phyloP scores from a whole-genome alignment of 2,329 filamentous ascomycete species.

The Fusarium poae region DNA sequence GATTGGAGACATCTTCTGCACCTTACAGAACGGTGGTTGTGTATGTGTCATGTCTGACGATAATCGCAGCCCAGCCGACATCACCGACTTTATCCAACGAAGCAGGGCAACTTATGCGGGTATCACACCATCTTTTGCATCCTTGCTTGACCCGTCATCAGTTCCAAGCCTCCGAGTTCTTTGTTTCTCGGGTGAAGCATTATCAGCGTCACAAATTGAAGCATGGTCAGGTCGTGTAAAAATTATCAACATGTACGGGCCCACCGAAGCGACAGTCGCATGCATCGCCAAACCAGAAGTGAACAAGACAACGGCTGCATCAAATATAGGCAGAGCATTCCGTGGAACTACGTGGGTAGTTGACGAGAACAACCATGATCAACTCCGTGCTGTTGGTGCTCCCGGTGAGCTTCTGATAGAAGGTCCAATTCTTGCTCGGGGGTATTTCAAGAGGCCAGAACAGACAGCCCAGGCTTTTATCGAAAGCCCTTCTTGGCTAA shows the following conservation, averaged over 20 bases:
- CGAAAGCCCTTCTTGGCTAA: not conserved
- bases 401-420: conserved; percentile 1
- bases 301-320: not conserved
- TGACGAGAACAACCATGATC: not conserved
- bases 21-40: not conserved
- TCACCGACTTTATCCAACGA: not conserved
- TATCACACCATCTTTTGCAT: conserved; percentile 1
- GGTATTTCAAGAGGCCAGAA: not conserved
- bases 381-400: not conserved
- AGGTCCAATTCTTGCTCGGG: not conserved
- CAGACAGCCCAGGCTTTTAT: not conserved
- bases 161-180: conserved; percentile 1
- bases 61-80: not conserved
- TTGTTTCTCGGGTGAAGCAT: not conserved
- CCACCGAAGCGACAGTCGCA: not conserved
- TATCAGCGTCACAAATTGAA: not conserved
- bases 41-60: not conserved
- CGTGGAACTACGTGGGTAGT: not conserved
- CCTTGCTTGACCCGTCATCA: not conserved
- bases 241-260: conserved; percentile 2
- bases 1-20: conserved; percentile 1
- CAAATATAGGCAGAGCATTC: not conserved
- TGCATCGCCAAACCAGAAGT: not conserved
- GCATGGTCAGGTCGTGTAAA: not conserved
- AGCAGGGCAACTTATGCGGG: not conserved